phyloP scores from a whole-genome alignment of 331 rosid species.

The Malus hybrid region DNA sequence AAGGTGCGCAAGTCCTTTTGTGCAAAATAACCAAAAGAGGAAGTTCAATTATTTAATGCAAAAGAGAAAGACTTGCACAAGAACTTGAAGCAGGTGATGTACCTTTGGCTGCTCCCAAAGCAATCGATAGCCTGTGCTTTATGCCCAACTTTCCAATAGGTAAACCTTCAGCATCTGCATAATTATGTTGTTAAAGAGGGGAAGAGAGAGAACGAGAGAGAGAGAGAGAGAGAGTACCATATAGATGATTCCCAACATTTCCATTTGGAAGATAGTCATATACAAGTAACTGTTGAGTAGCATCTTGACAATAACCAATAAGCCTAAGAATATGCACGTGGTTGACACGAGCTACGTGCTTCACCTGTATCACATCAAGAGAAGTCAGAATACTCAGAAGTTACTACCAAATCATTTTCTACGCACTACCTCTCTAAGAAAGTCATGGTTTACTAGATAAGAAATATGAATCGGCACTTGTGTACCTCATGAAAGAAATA shows the following conservation, averaged over 20 bases:
- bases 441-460: background rate
- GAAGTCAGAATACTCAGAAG: background rate
- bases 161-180: constrained; percentile 54
- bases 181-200: background rate
- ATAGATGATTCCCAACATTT: constrained; percentile 60
- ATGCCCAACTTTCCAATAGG: constrained; percentile 58
- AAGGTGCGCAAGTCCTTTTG: constrained; percentile 55
- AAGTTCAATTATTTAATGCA: constrained; percentile 1
- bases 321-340: constrained; percentile 52
- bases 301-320: constrained; percentile 53
- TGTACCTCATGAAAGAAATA: constrained; percentile 46
- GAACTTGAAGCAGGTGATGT: background rate
- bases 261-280: constrained; percentile 57
- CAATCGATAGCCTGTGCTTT: constrained; percentile 45
- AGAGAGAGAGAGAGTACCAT: constrained; percentile 39
- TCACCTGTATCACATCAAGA: constrained; percentile 36
- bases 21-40: constrained; percentile 6
- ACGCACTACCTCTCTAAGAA: background rate
- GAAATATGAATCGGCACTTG: background rate
- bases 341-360: constrained; percentile 40
- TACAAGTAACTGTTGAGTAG: constrained; percentile 53
- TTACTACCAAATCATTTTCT: background rate
- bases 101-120: constrained; percentile 73
- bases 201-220: background rate
- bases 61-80: background rate